Evolutionary conservation across 2,329 filamentous ascomycete species (phyloP).

Genomic region (Colletotrichum sp.): DNA sequence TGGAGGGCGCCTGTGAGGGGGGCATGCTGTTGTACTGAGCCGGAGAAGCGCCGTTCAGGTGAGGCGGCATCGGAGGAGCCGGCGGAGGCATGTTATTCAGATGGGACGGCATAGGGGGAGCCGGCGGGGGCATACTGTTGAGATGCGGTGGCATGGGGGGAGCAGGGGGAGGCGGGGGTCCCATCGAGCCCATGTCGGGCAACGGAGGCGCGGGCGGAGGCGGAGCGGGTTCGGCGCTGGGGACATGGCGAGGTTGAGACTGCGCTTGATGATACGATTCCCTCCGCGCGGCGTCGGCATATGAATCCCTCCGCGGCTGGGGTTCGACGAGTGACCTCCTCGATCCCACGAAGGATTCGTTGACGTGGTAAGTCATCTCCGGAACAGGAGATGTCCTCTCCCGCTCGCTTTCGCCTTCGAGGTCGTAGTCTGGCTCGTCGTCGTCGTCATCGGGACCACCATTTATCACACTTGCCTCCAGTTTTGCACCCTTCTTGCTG

Average conservation of each 20-base stretch:
- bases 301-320: neutral
- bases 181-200: neutral
- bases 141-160: neutral
- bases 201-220: constrained; percentile 13
- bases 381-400: neutral
- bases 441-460: constrained; percentile 7
- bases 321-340: constrained; percentile 1
- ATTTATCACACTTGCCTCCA: constrained; percentile 13
- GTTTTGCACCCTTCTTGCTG: constrained; percentile 8
- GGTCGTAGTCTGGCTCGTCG: neutral
- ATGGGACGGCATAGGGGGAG: neutral
- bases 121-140: neutral
- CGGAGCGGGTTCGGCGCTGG: constrained; percentile 4
- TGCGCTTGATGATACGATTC: neutral
- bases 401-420: constrained; percentile 11
- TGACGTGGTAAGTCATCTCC: neutral
- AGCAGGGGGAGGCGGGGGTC: neutral
- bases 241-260: neutral
- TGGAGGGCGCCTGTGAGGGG: neutral
- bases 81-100: neutral
- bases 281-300: neutral
- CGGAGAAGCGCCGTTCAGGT: neutral
- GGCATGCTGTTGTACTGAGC: neutral
- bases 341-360: neutral
- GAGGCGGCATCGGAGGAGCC: neutral